These are phyloP conservation scores for Hyaloperonospora arabidopsidis DNA, from an alignment of 352 stramenopile species.

Conservation along the genomic window DNA sequence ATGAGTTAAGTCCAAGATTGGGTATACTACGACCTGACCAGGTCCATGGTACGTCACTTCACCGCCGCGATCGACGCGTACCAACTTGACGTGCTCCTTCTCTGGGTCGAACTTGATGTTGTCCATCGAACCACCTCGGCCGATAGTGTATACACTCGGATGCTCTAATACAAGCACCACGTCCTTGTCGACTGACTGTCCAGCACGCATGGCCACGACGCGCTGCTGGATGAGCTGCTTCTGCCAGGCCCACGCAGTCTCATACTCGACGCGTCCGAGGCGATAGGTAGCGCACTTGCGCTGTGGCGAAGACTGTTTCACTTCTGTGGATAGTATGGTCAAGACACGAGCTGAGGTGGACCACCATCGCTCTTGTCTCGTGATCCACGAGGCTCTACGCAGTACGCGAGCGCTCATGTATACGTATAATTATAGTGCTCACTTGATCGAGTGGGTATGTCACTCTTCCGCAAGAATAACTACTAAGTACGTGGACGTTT, in stretches of 20 bases:
- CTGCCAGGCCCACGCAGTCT: slow-evolving; percentile 83
- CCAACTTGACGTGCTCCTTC: slow-evolving; percentile 77
- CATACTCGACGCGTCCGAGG: slow-evolving; percentile 67
- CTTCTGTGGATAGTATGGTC: slow-evolving; percentile 2
- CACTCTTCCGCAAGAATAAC: slow-evolving; percentile 2
- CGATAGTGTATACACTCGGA: slow-evolving; percentile 94
- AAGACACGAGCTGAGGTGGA: slow-evolving; percentile 4
- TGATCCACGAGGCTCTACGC: slow-evolving; percentile 1
- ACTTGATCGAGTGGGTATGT: neutral
- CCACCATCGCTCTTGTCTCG: slow-evolving; percentile 4
- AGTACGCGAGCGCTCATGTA: neutral
- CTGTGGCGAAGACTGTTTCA: slow-evolving; percentile 8
- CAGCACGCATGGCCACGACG: slow-evolving; percentile 45
- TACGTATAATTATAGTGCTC: neutral
- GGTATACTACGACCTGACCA: slow-evolving; percentile 96
- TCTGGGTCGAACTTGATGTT: slow-evolving; percentile 77
- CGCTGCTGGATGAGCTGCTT: slow-evolving; percentile 80
- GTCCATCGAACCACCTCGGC: slow-evolving; percentile 88
- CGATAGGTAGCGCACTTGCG: slow-evolving; percentile 65
- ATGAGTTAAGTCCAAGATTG: slow-evolving; percentile 92
- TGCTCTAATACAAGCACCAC: slow-evolving; percentile 71
- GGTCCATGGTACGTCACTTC: slow-evolving; percentile 98
- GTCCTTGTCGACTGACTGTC: slow-evolving; percentile 38
- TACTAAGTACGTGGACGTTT: slow-evolving; percentile 6
- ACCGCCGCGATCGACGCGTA: slow-evolving; percentile 96